Conservation (phyloP, 139 green algal species). For the Coelastrella sp. region DNA sequence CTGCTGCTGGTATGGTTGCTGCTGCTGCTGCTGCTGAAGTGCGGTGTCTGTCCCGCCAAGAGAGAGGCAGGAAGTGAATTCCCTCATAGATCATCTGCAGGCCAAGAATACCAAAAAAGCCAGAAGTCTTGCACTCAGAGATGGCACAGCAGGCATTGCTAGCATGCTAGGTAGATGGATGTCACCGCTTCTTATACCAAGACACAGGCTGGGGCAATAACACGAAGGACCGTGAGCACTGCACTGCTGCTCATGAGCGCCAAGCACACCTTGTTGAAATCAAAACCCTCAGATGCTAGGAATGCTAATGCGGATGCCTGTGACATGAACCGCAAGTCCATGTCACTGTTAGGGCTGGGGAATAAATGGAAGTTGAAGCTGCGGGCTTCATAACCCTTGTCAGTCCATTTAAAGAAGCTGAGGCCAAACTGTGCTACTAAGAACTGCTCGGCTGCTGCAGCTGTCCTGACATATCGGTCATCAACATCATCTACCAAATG, state of each 20-base stretch:
- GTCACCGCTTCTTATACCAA: no score
- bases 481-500: slow-evolving; percentile 56
- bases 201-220: not conserved
- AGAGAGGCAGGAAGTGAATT: slow-evolving; percentile 65
- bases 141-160: not conserved
- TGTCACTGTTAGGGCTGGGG: slow-evolving; percentile 54
- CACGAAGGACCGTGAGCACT: not conserved
- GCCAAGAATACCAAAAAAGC: not conserved
- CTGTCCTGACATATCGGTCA: slow-evolving; percentile 39
- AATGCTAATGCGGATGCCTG: slow-evolving; percentile 78
- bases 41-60: slow-evolving; percentile 28
- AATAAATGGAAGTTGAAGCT: slow-evolving; percentile 90
- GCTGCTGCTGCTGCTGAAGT: not conserved
- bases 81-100: slow-evolving; percentile 70
- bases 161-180: not conserved
- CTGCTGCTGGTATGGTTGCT: slow-evolving; percentile 6
- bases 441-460: slow-evolving; percentile 57
- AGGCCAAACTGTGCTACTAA: slow-evolving; percentile 81
- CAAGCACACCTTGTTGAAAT: slow-evolving; percentile 79
- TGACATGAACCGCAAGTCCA: slow-evolving; percentile 75
- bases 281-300: slow-evolving; percentile 72
- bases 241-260: not conserved
- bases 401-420: slow-evolving; percentile 57
- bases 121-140: no score
- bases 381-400: slow-evolving; percentile 48